Base-by-base conservation (phyloP, 2,329 filamentous ascomycete genomes). In the Botryotinia calthae region DNA sequence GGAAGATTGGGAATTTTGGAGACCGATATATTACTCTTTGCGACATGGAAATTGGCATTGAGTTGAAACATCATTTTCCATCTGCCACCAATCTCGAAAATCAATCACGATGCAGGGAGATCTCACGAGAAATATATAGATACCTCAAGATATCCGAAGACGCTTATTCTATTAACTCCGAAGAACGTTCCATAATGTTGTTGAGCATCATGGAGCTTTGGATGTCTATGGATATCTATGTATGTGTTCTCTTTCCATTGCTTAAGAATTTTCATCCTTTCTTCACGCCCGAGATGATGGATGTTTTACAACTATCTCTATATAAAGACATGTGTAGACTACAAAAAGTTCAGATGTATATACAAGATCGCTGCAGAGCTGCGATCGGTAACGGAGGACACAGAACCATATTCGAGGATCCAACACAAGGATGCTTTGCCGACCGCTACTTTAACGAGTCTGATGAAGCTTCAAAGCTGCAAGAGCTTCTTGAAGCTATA, bases 141-240 rank as follows among this genome's bases (percentile, higher is more conserved):
- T 85, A 87, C 71, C 72, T 85, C 0, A 54, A 76, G 0, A 68
- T 74, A 6, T 81, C 83, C 0, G 73, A 77, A 0, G 75, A 80
- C 0, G 76, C 80, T 0, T 89, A 87, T 73, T 76, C 83, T 0
- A 73, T 76, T 5, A 83, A 86, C 71, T 82, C 84, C 0, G 85
- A 87, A 69, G 83, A 86, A 34, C 85, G 84, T 73, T 89, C 88
- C 34, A 72, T 80, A 0, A 84, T 87, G 77, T 78, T 91, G 0
- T 82, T 93, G 1, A 84, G 81, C 6, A 59, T 88, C 0, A 85
- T 91, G 77, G 86, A 88, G 67, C 75, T 90, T 0, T 93, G 90
- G 90, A 78, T 86, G 2, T 76, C 78, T 0, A 83, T 91, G 78
- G 90, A 93, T 74, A 76, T 81, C 14, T 79, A 76, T 28, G 85